Percentiles rank a stretch among this genome's conserved stretches.
These are phyloP conservation scores for Sporisorium iseilematis-ciliati DNA, from an alignment of 1,284 basidiomycete genomes.

Conservation along the genomic window DNA sequence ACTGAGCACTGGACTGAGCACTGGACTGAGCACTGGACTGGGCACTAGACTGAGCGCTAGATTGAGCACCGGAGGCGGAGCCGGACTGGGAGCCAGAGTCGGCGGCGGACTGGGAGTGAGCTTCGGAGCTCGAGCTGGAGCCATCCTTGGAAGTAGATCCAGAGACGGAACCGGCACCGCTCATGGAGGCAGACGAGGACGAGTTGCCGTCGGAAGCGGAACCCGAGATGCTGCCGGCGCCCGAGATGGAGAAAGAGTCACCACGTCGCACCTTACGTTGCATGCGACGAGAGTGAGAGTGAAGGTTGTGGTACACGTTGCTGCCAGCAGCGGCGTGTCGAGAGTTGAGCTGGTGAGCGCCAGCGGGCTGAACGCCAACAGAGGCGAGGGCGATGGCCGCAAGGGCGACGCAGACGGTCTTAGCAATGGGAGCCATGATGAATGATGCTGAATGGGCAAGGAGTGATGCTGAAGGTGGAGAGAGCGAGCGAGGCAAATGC, in stretches of 20 bases:
- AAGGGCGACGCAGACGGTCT: conserved; percentile 51
- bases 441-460: not conserved
- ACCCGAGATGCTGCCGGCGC: conserved; percentile 22
- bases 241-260: conserved; percentile 32
- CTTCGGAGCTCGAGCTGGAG: conserved; percentile 16
- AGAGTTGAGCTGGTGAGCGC: conserved; percentile 50
- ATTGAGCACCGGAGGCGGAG: conserved; percentile 15
- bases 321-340: conserved; percentile 49
- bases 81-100: conserved; percentile 13
- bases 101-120: conserved; percentile 13
- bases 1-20: conserved; percentile 9
- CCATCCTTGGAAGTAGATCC: conserved; percentile 33
- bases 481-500: conserved; percentile 8
- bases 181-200: conserved; percentile 25
- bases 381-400: conserved; percentile 49
- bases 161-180: conserved; percentile 26
- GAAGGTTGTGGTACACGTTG: conserved; percentile 52
- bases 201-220: conserved; percentile 8
- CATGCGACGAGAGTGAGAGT: conserved; percentile 53
- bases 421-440: conserved; percentile 55
- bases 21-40: conserved; percentile 9
- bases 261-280: conserved; percentile 51
- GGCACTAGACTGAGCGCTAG: conserved; percentile 16
- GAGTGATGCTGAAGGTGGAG: not conserved
- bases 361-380: conserved; percentile 33